phyloP scores from a whole-genome alignment of 2,329 filamentous ascomycete genomes.

The Cadophora sp. region DNA sequence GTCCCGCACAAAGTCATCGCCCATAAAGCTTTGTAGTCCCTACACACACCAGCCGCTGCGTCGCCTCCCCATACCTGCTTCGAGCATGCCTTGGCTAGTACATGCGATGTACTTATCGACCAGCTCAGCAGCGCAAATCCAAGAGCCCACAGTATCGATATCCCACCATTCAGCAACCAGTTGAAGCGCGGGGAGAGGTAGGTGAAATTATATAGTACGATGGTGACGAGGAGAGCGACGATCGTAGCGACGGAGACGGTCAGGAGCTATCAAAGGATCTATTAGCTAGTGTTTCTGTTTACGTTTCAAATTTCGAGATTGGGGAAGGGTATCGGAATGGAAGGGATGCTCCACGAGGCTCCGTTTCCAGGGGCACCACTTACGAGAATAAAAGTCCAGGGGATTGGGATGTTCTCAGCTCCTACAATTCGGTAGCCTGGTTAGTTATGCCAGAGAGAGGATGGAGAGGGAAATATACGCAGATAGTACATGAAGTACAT shows the following conservation, averaged over 20 bases:
- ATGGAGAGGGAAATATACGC: slow-evolving; percentile 29
- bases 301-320: neutral
- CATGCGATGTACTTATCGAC: slow-evolving; percentile 36
- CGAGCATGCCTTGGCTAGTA: slow-evolving; percentile 39
- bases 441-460: slow-evolving; percentile 4
- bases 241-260: slow-evolving; percentile 39
- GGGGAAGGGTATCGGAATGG: too few relatives aligned
- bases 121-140: slow-evolving; percentile 41
- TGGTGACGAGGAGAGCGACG: slow-evolving; percentile 36
- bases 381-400: slow-evolving; percentile 43
- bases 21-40: slow-evolving; percentile 44
- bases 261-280: slow-evolving; percentile 31
- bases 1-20: slow-evolving; percentile 40
- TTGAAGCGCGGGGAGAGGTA: slow-evolving; percentile 43
- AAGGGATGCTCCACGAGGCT: neutral
- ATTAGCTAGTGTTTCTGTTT: slow-evolving; percentile 1
- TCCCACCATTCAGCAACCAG: slow-evolving; percentile 37
- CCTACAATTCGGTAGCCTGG: slow-evolving; percentile 19
- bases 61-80: slow-evolving; percentile 35
- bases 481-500: slow-evolving; percentile 43
- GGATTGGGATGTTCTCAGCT: slow-evolving; percentile 35
- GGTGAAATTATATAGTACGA: slow-evolving; percentile 42
- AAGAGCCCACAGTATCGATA: slow-evolving; percentile 38
- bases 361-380: slow-evolving; percentile 16
- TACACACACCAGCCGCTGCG: slow-evolving; percentile 38